Evolutionary conservation across 2,329 filamentous ascomycete genomes (phyloP).

Genomic region (Aspergillus cejpii): DNA sequence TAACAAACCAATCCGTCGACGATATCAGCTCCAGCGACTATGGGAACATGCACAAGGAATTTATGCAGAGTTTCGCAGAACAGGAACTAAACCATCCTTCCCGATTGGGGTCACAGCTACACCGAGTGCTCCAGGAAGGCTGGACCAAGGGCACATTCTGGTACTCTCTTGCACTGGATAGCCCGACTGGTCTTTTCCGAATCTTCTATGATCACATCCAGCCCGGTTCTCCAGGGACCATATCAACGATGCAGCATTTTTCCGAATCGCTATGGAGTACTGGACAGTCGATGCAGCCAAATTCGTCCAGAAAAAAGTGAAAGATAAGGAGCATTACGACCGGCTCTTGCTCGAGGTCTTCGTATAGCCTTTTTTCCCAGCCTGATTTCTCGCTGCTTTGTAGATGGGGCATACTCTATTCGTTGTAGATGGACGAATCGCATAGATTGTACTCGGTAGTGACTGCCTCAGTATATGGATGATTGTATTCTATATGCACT

Average conservation of each 20-base stretch:
- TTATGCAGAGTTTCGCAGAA: conserved; percentile 3
- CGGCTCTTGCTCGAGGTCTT: conserved; percentile 9
- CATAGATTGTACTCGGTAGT: no score
- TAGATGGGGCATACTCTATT: no score
- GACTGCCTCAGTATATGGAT: no score
- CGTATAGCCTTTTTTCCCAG: no score
- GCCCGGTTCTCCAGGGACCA: conserved; percentile 17
- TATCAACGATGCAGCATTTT: conserved; percentile 13
- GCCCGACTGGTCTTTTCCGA: conserved; percentile 19
- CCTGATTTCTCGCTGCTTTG: no score
- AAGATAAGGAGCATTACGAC: conserved; percentile 21
- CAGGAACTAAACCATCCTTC: background rate
- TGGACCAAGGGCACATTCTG: conserved; percentile 24
- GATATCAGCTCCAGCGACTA: conserved; percentile 7
- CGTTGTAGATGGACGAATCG: no score
- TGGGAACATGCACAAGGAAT: background rate
- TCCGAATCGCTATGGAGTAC: conserved; percentile 15
- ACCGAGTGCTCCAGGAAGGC: conserved; percentile 11
- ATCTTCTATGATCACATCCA: conserved; percentile 27
- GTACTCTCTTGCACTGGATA: conserved; percentile 21
- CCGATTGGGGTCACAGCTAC: no score
- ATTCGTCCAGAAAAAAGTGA: conserved; percentile 15
- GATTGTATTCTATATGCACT: no score
- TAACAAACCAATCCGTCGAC: conserved; percentile 18
- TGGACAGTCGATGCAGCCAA: conserved; percentile 13